Conservation (phyloP, 805 yeast species). For the Teunomyces aglyptinius region DNA sequence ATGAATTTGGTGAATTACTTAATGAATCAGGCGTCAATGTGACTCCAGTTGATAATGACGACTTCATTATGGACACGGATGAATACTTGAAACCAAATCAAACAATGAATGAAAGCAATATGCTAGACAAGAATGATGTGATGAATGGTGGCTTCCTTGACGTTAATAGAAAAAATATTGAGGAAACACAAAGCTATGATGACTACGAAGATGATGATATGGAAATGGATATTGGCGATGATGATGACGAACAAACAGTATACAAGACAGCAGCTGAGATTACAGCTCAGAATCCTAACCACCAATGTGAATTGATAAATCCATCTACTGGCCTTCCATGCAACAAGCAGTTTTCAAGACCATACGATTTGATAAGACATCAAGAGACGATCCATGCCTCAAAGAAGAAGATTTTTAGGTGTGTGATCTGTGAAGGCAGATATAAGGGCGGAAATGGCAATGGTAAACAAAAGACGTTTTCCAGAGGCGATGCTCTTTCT, state of each 20-base stretch:
- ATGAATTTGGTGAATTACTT: conserved; percentile 23
- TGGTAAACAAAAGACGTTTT: conserved; percentile 47
- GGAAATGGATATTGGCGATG: conserved; percentile 6
- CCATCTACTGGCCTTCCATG: conserved; percentile 66
- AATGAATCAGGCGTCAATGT: not conserved
- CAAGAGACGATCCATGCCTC: conserved; percentile 50
- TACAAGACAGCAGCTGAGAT: conserved; percentile 30
- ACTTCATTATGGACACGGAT: conserved; percentile 11
- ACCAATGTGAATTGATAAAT: conserved; percentile 58
- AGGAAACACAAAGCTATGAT: conserved; percentile 3
- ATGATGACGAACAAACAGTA: not conserved
- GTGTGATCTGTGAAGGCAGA: conserved; percentile 47
- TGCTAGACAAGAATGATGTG: conserved; percentile 9
- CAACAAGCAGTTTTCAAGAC: conserved; percentile 78
- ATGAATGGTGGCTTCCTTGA: conserved; percentile 13
- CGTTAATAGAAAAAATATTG: conserved; percentile 7
- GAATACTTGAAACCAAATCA: conserved; percentile 8
- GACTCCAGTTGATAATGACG: not conserved
- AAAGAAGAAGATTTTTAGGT: conserved; percentile 44
- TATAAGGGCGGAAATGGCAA: conserved; percentile 49
- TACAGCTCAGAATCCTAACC: conserved; percentile 38
- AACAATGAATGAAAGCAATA: conserved; percentile 4
- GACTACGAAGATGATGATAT: conserved; percentile 7
- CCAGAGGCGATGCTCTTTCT: conserved; percentile 46
- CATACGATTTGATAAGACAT: conserved; percentile 46